Conservation (phyloP, 345 rosid species). For the Leavenworthia alabamica region DNA sequence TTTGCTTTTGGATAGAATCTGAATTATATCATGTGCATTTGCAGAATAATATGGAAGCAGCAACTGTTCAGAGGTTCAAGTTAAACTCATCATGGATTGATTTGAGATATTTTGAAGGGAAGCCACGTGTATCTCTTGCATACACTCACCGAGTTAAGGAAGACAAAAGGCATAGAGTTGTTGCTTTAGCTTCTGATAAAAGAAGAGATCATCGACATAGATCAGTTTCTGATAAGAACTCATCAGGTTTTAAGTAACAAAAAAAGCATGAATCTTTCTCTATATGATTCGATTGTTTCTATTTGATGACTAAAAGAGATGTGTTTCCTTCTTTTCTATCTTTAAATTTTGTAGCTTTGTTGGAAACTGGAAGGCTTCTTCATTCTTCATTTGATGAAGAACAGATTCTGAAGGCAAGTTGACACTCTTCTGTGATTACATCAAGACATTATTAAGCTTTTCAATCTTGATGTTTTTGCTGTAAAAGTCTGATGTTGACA, state of each 20-base stretch:
- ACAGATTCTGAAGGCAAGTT: constrained; percentile 54
- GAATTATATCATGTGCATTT: background rate
- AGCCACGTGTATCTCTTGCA: constrained; percentile 30
- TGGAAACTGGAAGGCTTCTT: constrained; percentile 48
- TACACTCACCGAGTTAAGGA: constrained; percentile 30
- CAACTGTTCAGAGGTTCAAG: constrained; percentile 39
- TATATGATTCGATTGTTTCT: background rate
- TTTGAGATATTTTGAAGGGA: constrained; percentile 32
- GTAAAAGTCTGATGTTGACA: constrained; percentile 20
- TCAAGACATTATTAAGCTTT: background rate
- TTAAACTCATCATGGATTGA: constrained; percentile 36
- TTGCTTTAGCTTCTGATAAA: constrained; percentile 33
- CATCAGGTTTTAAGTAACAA: constrained; percentile 45
- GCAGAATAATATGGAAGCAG: constrained; percentile 47
- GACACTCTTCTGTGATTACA: background rate
- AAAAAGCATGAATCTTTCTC: constrained; percentile 7
- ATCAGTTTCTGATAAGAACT: constrained; percentile 39
- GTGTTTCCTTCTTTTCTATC: background rate
- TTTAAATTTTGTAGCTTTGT: constrained; percentile 40
- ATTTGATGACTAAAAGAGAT: constrained; percentile 3
- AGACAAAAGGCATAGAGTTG: constrained; percentile 30
- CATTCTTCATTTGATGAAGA: constrained; percentile 43
- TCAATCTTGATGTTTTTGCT: background rate
- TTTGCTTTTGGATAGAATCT: background rate
- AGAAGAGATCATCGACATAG: constrained; percentile 19